These are phyloP conservation scores for Ascochyta lentis DNA, from an alignment of 2,329 filamentous ascomycete species.

Conservation along the genomic window DNA sequence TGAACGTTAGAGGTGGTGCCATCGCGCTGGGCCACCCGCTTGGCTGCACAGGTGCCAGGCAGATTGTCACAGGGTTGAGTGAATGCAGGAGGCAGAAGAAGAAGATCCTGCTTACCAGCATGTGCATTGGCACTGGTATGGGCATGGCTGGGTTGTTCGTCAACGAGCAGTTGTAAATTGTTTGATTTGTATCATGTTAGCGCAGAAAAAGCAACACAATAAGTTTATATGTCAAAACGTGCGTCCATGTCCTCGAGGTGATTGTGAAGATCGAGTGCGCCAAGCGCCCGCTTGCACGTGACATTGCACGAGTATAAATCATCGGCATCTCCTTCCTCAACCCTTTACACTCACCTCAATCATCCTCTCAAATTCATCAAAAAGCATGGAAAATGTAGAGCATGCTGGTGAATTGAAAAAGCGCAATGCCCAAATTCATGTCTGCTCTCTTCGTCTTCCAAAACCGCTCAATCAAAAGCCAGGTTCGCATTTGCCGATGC, in stretches of 20 bases:
- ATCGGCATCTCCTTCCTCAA: too few relatives aligned
- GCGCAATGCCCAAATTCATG: too few relatives aligned
- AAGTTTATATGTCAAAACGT: not conserved
- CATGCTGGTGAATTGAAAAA: too few relatives aligned
- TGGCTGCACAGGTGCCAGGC: conserved; percentile 77
- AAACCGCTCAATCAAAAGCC: too few relatives aligned
- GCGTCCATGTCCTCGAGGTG: not conserved
- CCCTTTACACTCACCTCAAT: too few relatives aligned
- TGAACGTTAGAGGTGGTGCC: conserved; percentile 82
- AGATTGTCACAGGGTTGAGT: conserved; percentile 88
- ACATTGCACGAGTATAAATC: not conserved
- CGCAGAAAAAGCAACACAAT: conserved; percentile 5
- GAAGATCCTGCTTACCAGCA: conserved; percentile 89
- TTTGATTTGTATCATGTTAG: not conserved
- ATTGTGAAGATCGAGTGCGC: not conserved
- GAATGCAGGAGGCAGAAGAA: conserved; percentile 85
- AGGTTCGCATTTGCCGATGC: too few relatives aligned
- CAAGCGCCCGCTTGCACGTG: not conserved
- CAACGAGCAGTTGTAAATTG: conserved; percentile 60
- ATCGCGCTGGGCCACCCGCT: conserved; percentile 84
- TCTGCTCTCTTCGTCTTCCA: too few relatives aligned
- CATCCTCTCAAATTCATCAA: too few relatives aligned
- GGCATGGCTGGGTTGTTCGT: conserved; percentile 72
- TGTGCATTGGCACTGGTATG: conserved; percentile 77
- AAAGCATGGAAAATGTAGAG: too few relatives aligned